These are phyloP conservation scores for Silybum marianum DNA, from an alignment of 129 eudicot genomes.

Conservation along the genomic window DNA sequence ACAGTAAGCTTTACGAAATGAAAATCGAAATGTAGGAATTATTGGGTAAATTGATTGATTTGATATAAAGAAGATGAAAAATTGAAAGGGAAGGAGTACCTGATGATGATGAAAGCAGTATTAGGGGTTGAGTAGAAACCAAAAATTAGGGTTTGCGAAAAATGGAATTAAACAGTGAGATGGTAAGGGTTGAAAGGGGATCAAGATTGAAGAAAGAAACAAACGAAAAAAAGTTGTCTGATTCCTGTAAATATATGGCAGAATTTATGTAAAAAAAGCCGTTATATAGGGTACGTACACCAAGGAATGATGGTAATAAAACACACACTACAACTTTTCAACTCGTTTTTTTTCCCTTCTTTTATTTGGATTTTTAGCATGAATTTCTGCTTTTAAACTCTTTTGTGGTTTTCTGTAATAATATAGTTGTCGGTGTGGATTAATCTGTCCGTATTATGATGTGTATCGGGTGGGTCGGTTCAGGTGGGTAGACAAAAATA, in stretches of 20 bases:
- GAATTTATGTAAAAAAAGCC: conserved; percentile 31
- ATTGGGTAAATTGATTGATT: conserved; percentile 23
- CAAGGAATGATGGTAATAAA: conserved; percentile 21
- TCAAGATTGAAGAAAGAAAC: conserved; percentile 37
- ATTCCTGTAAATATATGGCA: conserved; percentile 26
- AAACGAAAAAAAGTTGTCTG: conserved; percentile 31
- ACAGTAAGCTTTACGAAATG: conserved; percentile 5
- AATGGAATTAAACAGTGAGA: conserved; percentile 6
- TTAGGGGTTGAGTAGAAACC: conserved; percentile 7
- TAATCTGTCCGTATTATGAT: too few relatives aligned
- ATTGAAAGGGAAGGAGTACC: conserved; percentile 33
- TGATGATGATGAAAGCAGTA: neutral
- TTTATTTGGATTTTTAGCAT: too few relatives aligned
- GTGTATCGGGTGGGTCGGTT: too few relatives aligned
- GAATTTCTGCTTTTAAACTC: too few relatives aligned
- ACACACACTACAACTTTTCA: neutral
- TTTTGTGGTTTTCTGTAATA: too few relatives aligned
- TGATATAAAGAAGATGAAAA: neutral
- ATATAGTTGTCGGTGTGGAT: too few relatives aligned
- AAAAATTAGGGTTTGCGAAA: conserved; percentile 31
- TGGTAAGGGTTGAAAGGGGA: conserved; percentile 20
- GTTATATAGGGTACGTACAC: conserved; percentile 20
- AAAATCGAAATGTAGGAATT: conserved; percentile 16
- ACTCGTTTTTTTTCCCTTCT: neutral
- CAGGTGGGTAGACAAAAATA: too few relatives aligned